Evolutionary conservation across 2,329 filamentous ascomycete genomes (phyloP).

Genomic region (Cladosporium sp.): DNA sequence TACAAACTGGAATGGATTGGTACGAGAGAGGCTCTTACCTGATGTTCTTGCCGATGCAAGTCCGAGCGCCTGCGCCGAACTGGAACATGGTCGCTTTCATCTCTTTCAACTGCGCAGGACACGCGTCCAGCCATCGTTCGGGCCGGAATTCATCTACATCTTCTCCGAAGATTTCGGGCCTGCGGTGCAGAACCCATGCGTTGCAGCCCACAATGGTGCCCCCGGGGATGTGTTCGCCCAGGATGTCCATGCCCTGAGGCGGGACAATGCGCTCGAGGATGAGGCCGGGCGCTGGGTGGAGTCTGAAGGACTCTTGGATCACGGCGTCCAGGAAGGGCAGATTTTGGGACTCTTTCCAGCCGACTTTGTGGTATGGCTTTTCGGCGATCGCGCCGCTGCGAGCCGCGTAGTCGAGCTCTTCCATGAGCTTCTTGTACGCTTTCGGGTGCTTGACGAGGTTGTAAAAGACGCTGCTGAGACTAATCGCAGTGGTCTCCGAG

Average conservation of each 20-base stretch:
- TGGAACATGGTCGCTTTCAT: constrained; percentile 73
- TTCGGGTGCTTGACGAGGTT: constrained; percentile 65
- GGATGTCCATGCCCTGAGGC: constrained; percentile 61
- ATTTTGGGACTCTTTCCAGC: constrained; percentile 67
- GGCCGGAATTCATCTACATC: constrained; percentile 68
- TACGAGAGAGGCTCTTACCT: constrained; percentile 10
- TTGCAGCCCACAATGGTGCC: constrained; percentile 75
- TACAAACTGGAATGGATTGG: too few relatives aligned
- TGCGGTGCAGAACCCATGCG: constrained; percentile 72
- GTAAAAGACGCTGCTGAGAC: constrained; percentile 70
- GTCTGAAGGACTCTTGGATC: constrained; percentile 74
- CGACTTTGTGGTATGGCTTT: constrained; percentile 58
- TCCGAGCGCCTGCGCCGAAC: constrained; percentile 70
- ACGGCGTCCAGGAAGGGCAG: constrained; percentile 76
- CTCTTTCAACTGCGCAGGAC: constrained; percentile 59
- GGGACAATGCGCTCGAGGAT: constrained; percentile 74
- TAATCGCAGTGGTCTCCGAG: constrained; percentile 77
- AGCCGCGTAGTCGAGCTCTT: constrained; percentile 64
- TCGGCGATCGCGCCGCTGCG: constrained; percentile 49
- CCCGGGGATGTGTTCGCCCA: constrained; percentile 62
- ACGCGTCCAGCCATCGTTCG: constrained; percentile 63
- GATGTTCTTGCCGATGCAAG: constrained; percentile 63
- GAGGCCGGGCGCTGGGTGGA: constrained; percentile 72
- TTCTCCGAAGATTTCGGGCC: constrained; percentile 65
- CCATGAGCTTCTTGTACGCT: constrained; percentile 56